phyloP scores from a whole-genome alignment of 164 flowering plant genomes.

The Kingdonia uniflora region DNA sequence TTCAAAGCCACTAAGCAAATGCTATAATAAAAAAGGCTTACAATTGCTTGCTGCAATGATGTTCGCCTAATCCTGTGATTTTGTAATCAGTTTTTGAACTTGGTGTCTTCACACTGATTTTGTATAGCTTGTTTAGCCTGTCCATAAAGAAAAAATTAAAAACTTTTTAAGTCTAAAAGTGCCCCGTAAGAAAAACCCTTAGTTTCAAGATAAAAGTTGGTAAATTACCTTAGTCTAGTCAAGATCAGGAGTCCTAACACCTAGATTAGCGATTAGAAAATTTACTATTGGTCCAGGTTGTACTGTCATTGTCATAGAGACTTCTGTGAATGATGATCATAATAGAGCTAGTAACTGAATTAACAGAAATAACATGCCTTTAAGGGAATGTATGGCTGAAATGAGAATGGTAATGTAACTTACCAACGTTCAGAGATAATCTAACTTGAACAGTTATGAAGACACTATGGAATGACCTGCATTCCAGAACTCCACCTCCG shows the following conservation, averaged over 20 bases:
- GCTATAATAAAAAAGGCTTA: constrained; percentile 21
- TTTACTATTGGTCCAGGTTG: constrained; percentile 83
- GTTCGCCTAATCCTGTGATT: constrained; percentile 77
- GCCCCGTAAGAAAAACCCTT: background rate
- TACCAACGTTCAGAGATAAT: constrained; percentile 75
- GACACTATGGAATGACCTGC: constrained; percentile 83
- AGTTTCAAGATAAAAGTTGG: background rate
- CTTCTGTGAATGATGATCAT: constrained; percentile 37
- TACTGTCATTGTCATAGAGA: constrained; percentile 83
- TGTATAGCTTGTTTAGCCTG: constrained; percentile 71
- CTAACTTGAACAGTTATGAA: constrained; percentile 78
- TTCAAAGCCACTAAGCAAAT: too few relatives aligned
- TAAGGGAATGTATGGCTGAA: too few relatives aligned
- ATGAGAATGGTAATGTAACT: background rate
- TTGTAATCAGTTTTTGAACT: constrained; percentile 57
- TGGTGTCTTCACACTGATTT: constrained; percentile 45
- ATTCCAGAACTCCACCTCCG: constrained; percentile 87
- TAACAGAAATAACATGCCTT: background rate
- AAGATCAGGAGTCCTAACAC: constrained; percentile 48
- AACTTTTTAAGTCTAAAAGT: background rate
- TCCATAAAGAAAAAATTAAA: background rate
- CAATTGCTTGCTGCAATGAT: constrained; percentile 50
- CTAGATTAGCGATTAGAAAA: constrained; percentile 68
- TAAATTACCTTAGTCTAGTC: constrained; percentile 91
- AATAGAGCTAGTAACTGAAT: constrained; percentile 1